These are phyloP conservation scores for Penicillium waksmanii DNA, from an alignment of 495 filamentous ascomycete species.

Conservation along the genomic window DNA sequence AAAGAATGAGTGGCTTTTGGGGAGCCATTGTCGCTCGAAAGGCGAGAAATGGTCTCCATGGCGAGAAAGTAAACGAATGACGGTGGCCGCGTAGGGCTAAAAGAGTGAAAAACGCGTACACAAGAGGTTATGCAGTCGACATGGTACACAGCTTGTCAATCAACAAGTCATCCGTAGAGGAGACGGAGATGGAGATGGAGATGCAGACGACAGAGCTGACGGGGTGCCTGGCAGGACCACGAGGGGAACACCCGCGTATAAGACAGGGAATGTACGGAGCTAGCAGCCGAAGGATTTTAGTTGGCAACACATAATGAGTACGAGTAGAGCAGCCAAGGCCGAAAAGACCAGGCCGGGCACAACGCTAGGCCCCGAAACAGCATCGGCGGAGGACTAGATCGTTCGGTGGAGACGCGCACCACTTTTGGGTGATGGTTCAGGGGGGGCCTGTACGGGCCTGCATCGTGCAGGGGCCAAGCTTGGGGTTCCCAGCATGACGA, in stretches of 20 bases:
- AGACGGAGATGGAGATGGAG: not conserved
- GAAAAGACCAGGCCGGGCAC: constrained; percentile 3
- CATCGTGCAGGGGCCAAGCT: constrained; percentile 10
- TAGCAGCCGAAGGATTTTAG: constrained; percentile 1
- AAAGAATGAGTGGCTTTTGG: constrained; percentile 10
- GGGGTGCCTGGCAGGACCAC: constrained; percentile 3
- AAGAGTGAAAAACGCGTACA: constrained; percentile 13
- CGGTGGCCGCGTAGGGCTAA: constrained; percentile 17
- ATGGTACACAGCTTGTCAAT: constrained; percentile 12
- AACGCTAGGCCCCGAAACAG: constrained; percentile 21
- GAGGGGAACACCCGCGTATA: not conserved
- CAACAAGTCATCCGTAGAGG: not conserved
- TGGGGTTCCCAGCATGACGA: constrained; percentile 1
- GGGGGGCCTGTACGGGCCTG: constrained; percentile 9
- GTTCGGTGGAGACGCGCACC: constrained; percentile 28
- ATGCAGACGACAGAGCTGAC: not conserved
- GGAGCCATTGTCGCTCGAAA: constrained; percentile 7
- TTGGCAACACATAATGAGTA: no score
- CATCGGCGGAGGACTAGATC: constrained; percentile 30
- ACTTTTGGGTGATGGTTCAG: constrained; percentile 14
- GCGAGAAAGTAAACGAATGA: constrained; percentile 26
- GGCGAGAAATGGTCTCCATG: constrained; percentile 12
- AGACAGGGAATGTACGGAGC: constrained; percentile 5
- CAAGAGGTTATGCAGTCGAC: constrained; percentile 11
- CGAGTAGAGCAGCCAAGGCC: constrained; percentile 26